Evolutionary conservation across 176 grass and related monocot genomes (phyloP), one percentile per base, ranked within the genome.

Genomic region (Rhynchospora tenuis): DNA sequence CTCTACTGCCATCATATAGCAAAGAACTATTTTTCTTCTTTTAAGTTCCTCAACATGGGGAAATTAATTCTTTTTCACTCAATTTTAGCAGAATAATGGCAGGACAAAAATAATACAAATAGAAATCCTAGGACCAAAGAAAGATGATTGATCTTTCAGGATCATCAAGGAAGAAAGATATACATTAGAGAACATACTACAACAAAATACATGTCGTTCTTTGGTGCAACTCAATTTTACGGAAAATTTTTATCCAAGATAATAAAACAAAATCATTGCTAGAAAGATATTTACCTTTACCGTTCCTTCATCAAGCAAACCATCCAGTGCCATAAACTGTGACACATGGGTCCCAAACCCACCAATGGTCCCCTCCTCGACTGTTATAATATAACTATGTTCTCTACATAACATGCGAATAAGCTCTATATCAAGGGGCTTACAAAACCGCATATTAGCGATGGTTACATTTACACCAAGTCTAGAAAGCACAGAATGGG

Each of bases 271-370:
- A 14, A 29, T 16, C 15, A 13, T 26, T 5, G 55, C 14, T 15
- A 13, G 77, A 23, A 3, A 46, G 58, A 62, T 38, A 3, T 5
- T 58, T 80, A 86, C 92, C 89, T 90, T 94, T 66, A 83, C 72
- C 57, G 57, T 85, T 83, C 90, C 88, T 22, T 67, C 22, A 84
- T 94, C 92, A 59, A 94, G 87, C 68, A 94, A 85, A 59, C 92
- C 90, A 82, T 94, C 92, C 0, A 94, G 92, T 66, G 89, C 84
- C 65, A 94, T 91, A 82, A 94, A 91, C 48, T 94, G 88, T 2
- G 89, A 94, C 59, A 91, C 90, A n/a, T 94, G 92, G 45, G 90
- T 86, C 20, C 90, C 92, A 83, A 94, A 94, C 5, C 92, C 92
- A 59, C 92, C 92, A 79, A 94, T 80, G 17, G 85, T 88, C 81